Conservation (phyloP, 1,284 basidiomycete species). For the Polyporus tsugae region DNA sequence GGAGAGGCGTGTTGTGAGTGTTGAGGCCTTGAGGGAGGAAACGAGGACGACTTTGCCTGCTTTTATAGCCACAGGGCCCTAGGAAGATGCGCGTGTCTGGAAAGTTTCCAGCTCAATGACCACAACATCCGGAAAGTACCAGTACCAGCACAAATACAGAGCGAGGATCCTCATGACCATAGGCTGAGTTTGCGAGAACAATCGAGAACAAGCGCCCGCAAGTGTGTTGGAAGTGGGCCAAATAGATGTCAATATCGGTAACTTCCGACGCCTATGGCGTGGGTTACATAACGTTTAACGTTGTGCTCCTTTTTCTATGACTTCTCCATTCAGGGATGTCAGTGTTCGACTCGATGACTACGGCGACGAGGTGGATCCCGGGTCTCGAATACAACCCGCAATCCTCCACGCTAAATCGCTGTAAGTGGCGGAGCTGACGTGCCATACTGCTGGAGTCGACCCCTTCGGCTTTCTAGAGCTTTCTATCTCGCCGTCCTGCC, state of each 20-base stretch:
- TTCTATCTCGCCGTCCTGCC: neutral
- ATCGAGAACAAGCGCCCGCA: constrained; percentile 8
- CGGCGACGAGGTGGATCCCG: too few relatives aligned
- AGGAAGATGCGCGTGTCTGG: neutral
- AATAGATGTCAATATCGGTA: neutral
- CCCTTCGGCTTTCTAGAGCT: too few relatives aligned
- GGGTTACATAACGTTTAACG: neutral
- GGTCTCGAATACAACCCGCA: too few relatives aligned
- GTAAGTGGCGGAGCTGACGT: too few relatives aligned
- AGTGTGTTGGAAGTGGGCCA: neutral
- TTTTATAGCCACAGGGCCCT: neutral
- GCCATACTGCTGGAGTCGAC: too few relatives aligned
- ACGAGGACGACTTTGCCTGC: neutral
- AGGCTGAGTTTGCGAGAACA: neutral
- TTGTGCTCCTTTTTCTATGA: neutral
- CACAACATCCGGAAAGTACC: neutral
- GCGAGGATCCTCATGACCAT: neutral
- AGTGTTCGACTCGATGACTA: too few relatives aligned
- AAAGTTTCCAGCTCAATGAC: neutral
- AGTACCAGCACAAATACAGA: neutral
- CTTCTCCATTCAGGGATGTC: neutral
- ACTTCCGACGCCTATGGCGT: neutral
- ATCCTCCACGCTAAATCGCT: too few relatives aligned
- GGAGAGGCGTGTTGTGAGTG: neutral
- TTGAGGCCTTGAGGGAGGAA: neutral